These are phyloP conservation scores for Aureobasidium uvarum DNA, from an alignment of 2,329 filamentous ascomycete species.

Conservation along the genomic window DNA sequence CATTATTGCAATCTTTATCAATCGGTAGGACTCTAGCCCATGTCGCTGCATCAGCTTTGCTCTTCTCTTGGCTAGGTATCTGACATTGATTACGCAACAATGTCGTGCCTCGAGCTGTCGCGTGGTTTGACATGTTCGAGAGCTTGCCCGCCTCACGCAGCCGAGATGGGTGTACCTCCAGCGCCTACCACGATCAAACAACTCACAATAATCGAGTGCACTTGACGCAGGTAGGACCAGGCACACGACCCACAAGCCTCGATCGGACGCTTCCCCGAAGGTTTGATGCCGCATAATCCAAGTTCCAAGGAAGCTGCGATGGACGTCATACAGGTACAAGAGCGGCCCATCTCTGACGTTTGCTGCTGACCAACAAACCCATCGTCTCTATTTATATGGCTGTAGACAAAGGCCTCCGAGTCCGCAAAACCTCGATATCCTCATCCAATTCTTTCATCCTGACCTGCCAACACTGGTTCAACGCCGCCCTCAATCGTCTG, in stretches of 20 bases:
- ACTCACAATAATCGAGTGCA: not conserved
- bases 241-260: not conserved
- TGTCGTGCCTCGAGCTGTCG: not conserved
- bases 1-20: not conserved
- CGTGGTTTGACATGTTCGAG: not conserved
- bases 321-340: slow-evolving; percentile 20
- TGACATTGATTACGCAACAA: not conserved
- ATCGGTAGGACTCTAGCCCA: not conserved
- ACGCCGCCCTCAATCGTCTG: slow-evolving; percentile 1
- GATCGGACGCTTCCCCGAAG: not conserved
- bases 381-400: slow-evolving; percentile 1
- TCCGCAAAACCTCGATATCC: not conserved
- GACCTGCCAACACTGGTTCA: not conserved
- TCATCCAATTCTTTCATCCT: slow-evolving; percentile 1
- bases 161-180: not conserved
- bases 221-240: not conserved
- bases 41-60: not conserved
- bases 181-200: not conserved
- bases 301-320: slow-evolving; percentile 9
- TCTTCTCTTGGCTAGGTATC: not conserved
- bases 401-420: not conserved
- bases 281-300: not conserved
- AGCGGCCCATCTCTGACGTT: slow-evolving; percentile 15
- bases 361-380: not conserved
- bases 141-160: not conserved